Base-by-base conservation (phyloP, 2,329 filamentous ascomycete genomes). In the Eutypella sp. region DNA sequence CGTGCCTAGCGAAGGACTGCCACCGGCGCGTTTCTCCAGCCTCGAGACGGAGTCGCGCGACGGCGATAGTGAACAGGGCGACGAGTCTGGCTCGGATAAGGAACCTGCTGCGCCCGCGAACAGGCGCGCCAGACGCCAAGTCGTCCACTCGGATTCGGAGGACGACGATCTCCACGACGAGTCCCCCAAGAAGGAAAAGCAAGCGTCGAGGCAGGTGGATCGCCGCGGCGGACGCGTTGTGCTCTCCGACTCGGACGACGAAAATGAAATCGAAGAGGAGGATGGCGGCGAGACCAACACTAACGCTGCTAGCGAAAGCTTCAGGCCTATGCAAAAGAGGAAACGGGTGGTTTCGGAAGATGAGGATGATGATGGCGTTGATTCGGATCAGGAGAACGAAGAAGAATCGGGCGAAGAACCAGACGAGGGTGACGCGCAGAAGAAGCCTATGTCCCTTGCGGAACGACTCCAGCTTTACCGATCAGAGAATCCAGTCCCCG, bases 131-230 rank as follows among this genome's bases (percentile, higher is more conserved):
- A 58, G 59, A 25, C 58, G 59, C 40, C 51, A 43, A 22, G 56
- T 59, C 15, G 45, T 62, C 19, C 56, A 51, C 42, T 61, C 58
- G 1, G 49, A 56, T 11, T 24, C 47, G 24, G 50, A 52, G 24
- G 44, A 50, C 18, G 50, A 31, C 37, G 41, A 46, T 5, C 18
- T 24, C 13, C 25, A 43, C 13, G 31, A 47, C n/a, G 25, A 36
- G 25, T 25, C 16, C 10, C 19, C 18, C 8, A 23, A 37, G 13
- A 37, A 37, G 23, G 24, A 24, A 29, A 22, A n/a, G 29, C 19
- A 40, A n/a, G 29, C 44, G 24, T 46, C 47, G 16, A 48, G 51
- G 37, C 41, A 47, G 37, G 25, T 18, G 18, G 54, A 54, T 22
- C 53, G 53, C n/a, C 40, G 34, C 42, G n/a, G 13, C n/a, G 36